Conservation (phyloP, 257 asterid genomes). For the Fraxinus anomala region DNA sequence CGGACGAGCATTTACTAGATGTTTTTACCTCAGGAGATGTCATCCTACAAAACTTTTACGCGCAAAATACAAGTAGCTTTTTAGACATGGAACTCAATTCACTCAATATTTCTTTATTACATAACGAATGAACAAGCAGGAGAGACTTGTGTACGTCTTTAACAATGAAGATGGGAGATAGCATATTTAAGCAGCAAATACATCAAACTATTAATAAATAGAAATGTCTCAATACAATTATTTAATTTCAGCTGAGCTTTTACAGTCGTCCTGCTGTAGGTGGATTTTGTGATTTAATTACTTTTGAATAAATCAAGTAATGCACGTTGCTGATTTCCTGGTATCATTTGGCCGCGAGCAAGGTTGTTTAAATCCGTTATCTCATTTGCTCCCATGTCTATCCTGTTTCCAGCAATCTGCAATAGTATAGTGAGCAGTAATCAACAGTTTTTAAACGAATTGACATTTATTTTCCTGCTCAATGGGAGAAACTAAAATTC, state of each 20-base stretch:
- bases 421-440: not conserved
- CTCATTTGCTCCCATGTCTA: not conserved
- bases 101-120: too few relatives aligned
- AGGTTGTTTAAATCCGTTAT: conserved; percentile 23
- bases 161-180: too few relatives aligned
- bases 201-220: too few relatives aligned
- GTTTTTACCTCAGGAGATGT: too few relatives aligned
- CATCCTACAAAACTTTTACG: too few relatives aligned
- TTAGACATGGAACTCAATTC: too few relatives aligned
- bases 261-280: not conserved
- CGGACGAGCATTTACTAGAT: too few relatives aligned
- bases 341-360: conserved; percentile 13
- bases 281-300: too few relatives aligned
- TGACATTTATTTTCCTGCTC: not conserved
- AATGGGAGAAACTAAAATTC: not conserved
- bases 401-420: conserved; percentile 22
- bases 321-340: not conserved
- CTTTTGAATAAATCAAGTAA: not conserved
- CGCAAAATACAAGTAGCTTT: too few relatives aligned
- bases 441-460: not conserved
- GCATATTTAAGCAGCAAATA: too few relatives aligned
- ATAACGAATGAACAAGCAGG: too few relatives aligned
- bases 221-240: not conserved
- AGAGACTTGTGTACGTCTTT: too few relatives aligned
- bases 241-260: not conserved